A percentile compares a stretch with the other conserved stretches of the same genome.
phyloP scores from a whole-genome alignment of 108 stramenopile species.

The Nitzschia sp. region DNA sequence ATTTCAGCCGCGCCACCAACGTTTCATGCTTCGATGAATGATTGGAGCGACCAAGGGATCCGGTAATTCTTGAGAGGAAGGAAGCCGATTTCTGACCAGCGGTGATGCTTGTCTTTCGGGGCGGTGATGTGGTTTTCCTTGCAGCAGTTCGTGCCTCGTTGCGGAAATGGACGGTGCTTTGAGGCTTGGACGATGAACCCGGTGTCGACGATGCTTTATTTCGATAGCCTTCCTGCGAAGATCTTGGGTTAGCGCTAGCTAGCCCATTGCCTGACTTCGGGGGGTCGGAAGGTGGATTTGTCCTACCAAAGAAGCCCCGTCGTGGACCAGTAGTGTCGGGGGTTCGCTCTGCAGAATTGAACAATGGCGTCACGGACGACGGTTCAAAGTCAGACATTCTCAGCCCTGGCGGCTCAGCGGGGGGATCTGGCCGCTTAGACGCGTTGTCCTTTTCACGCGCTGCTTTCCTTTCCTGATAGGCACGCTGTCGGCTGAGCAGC shows the following conservation, averaged over 20 bases:
- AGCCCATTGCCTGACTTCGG: background rate
- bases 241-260: no score
- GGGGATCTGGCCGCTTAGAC: background rate
- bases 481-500: conserved; percentile 29
- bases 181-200: no score
- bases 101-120: background rate
- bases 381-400: background rate
- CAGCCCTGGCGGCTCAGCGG: conserved; percentile 1
- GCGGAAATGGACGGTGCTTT: background rate
- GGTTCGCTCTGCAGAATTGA: background rate
- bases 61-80: background rate
- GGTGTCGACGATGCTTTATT: no score
- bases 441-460: background rate
- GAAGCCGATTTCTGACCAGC: background rate
- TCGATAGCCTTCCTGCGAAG: no score
- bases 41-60: background rate
- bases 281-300: background rate
- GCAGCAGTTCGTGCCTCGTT: background rate
- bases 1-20: conserved; percentile 6
- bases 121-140: background rate
- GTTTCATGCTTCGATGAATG: background rate
- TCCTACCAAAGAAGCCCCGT: conserved; percentile 22
- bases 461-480: conserved; percentile 12
- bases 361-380: background rate
- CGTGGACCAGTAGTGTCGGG: background rate